A percentile compares a stretch with the other conserved stretches of the same genome.
Evolutionary conservation across 768 basidiomycete species (phyloP).

Genomic region (Suillus ampliporus): DNA sequence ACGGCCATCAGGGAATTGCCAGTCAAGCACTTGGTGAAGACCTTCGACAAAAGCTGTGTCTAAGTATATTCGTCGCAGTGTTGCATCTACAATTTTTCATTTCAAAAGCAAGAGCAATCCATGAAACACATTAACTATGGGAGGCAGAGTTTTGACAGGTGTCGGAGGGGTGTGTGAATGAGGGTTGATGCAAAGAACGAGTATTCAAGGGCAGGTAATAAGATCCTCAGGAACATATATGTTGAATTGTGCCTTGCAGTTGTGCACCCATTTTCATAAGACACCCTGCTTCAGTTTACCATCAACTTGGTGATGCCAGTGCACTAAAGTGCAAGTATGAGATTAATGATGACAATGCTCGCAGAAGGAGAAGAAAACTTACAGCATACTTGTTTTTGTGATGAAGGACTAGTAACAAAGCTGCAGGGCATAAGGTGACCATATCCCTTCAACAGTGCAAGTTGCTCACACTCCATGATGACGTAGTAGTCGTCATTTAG

Average conservation of each 20-base stretch:
- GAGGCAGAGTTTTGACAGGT: slow-evolving; percentile 15
- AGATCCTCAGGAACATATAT: slow-evolving; percentile 17
- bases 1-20: too few species aligned
- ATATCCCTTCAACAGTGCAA: too few species aligned
- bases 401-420: slow-evolving; percentile 19
- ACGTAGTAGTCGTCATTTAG: slow-evolving; percentile 14
- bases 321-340: too few species aligned
- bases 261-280: slow-evolving; percentile 8
- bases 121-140: slow-evolving; percentile 16
- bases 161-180: slow-evolving; percentile 18
- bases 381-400: slow-evolving; percentile 26
- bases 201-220: too few species aligned
- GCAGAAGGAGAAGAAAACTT: too few species aligned
- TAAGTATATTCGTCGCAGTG: too few species aligned
- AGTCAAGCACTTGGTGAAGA: too few species aligned
- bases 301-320: slow-evolving; percentile 27
- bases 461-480: too few species aligned
- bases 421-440: slow-evolving; percentile 28
- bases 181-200: slow-evolving; percentile 17
- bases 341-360: too few species aligned
- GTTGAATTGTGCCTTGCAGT: slow-evolving; percentile 6
- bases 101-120: too few species aligned
- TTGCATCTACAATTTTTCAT: too few species aligned
- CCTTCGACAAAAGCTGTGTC: too few species aligned
- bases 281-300: slow-evolving; percentile 20